These are phyloP conservation scores for Suhomyces atakaporum DNA, from an alignment of 1,139 yeast genomes.

Conservation along the genomic window DNA sequence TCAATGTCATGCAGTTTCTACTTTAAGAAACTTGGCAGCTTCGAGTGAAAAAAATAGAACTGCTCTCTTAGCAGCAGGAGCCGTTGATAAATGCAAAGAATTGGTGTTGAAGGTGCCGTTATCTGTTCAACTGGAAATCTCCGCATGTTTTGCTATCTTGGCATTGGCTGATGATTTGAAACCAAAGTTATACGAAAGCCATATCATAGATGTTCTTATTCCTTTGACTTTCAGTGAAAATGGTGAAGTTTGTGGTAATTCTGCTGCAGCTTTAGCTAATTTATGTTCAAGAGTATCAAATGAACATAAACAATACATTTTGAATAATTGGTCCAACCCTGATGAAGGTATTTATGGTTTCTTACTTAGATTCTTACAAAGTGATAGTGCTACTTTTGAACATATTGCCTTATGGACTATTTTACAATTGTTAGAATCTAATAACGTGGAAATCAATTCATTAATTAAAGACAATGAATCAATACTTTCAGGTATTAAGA, in stretches of 20 bases:
- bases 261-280: conserved; percentile 97
- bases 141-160: conserved; percentile 95
- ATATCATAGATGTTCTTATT: conserved; percentile 83
- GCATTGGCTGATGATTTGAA: conserved; percentile 96
- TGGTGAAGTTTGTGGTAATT: conserved; percentile 96
- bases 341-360: conserved; percentile 87
- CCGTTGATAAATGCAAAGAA: conserved; percentile 90
- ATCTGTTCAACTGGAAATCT: conserved; percentile 90
- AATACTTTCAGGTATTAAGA: conserved; percentile 58
- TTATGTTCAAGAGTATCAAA: conserved; percentile 81
- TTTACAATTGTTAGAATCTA: conserved; percentile 86
- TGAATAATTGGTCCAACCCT: conserved; percentile 78
- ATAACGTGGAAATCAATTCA: conserved; percentile 66
- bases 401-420: conserved; percentile 98
- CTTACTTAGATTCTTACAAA: conserved; percentile 73
- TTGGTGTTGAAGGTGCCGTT: conserved; percentile 83
- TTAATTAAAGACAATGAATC: conserved; percentile 62
- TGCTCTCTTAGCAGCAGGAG: conserved; percentile 92
- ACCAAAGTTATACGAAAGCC: conserved; percentile 78
- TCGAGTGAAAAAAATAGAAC: conserved; percentile 89
- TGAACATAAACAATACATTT: conserved; percentile 73
- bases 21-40: conserved; percentile 94
- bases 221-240: conserved; percentile 88
- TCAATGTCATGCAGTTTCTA: conserved; percentile 96
- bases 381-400: conserved; percentile 94